Conservation (phyloP, 2,329 filamentous ascomycete species). For the Cercospora nicotianae region DNA sequence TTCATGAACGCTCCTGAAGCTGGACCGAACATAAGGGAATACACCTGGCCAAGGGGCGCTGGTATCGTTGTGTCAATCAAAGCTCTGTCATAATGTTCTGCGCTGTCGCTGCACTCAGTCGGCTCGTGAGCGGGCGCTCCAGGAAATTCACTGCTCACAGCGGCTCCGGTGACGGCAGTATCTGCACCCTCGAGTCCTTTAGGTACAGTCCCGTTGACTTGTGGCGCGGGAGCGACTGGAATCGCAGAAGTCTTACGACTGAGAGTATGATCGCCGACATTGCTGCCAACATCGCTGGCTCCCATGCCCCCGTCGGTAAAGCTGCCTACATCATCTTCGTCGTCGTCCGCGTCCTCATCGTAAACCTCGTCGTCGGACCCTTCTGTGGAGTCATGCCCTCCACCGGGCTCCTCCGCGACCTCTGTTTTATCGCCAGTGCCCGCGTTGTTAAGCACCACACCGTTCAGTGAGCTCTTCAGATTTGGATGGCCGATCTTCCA, state of each 20-base stretch:
- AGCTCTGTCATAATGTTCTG: slow-evolving; percentile 78
- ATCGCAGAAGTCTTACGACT: slow-evolving; percentile 70
- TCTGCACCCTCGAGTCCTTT: slow-evolving; percentile 38
- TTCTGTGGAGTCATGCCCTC: slow-evolving; percentile 53
- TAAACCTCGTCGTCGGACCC: slow-evolving; percentile 76
- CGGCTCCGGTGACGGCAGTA: slow-evolving; percentile 43
- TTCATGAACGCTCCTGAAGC: slow-evolving; percentile 77
- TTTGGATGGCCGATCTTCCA: slow-evolving; percentile 97
- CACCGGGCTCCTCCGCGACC: slow-evolving; percentile 65
- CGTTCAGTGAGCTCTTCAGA: slow-evolving; percentile 86
- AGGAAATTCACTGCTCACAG: slow-evolving; percentile 67
- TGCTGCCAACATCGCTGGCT: slow-evolving; percentile 57
- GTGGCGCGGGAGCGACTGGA: slow-evolving; percentile 39
- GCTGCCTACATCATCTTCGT: slow-evolving; percentile 56
- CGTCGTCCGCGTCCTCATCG: slow-evolving; percentile 73
- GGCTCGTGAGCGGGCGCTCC: slow-evolving; percentile 78
- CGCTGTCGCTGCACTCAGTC: slow-evolving; percentile 79
- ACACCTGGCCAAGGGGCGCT: slow-evolving; percentile 89
- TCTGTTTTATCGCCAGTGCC: slow-evolving; percentile 88
- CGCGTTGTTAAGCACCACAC: slow-evolving; percentile 73
- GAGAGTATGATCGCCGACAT: slow-evolving; percentile 50
- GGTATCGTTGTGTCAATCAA: slow-evolving; percentile 83
- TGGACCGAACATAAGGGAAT: slow-evolving; percentile 81
- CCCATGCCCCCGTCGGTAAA: slow-evolving; percentile 54
- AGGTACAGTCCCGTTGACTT: slow-evolving; percentile 41